phyloP scores from a whole-genome alignment of 1,139 yeast genomes.

The Sugiyamaella neomexicana region DNA sequence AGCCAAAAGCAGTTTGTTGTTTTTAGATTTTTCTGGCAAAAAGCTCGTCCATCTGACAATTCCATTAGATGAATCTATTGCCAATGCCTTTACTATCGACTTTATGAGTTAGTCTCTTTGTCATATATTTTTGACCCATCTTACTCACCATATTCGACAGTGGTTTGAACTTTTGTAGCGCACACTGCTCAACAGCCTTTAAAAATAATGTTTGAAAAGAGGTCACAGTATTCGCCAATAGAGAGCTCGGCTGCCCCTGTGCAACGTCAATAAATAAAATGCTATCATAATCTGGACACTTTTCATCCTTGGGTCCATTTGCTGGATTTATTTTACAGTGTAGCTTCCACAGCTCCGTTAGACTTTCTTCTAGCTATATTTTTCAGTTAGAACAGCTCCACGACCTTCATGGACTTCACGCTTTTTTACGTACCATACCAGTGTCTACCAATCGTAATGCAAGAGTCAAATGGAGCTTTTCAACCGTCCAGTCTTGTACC shows the following conservation, averaged over 20 bases:
- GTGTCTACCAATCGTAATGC: conserved; percentile 4
- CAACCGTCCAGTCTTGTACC: not conserved
- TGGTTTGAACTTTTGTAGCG: conserved; percentile 8
- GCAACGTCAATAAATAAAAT: conserved; percentile 3
- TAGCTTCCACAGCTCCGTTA: conserved; percentile 4
- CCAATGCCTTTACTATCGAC: conserved; percentile 13
- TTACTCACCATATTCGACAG: conserved; percentile 10
- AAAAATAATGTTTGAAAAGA: conserved; percentile 10
- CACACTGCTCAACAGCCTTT: conserved; percentile 6
- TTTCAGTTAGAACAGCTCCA: not conserved
- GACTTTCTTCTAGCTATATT: conserved; percentile 7
- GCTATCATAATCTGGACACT: conserved; percentile 4
- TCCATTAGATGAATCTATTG: not conserved
- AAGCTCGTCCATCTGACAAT: conserved; percentile 7
- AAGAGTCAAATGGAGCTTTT: conserved; percentile 13
- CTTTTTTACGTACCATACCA: conserved; percentile 15
- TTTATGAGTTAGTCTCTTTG: conserved; percentile 9
- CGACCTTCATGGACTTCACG: not conserved
- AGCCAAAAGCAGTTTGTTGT: conserved; percentile 1
- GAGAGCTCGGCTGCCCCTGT: not conserved
- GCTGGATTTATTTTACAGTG: not conserved
- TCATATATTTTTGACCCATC: no score
- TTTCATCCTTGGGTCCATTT: not conserved
- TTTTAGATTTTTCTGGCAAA: not conserved
- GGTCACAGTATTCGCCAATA: conserved; percentile 4